Conservation (phyloP, 2,329 filamentous ascomycete species). For the Aspergillus candidus region DNA sequence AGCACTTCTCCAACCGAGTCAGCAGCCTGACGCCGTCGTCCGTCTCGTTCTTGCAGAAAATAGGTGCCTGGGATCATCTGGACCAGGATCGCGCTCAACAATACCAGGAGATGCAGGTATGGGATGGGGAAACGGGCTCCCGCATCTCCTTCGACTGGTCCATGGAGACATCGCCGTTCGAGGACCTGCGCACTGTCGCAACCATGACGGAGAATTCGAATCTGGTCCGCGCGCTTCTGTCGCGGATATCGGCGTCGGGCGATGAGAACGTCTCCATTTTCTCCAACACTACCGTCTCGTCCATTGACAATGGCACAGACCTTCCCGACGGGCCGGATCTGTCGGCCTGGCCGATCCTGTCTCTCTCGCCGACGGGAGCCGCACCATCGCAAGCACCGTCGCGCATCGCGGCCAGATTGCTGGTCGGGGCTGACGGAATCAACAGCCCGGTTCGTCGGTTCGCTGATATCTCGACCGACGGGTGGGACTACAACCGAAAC, state of each 20-base stretch:
- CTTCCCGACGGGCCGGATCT: slow-evolving; percentile 66
- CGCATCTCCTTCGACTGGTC: slow-evolving; percentile 83
- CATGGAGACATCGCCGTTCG: slow-evolving; percentile 39
- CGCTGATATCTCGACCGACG: slow-evolving; percentile 74
- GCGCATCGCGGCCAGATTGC: slow-evolving; percentile 68
- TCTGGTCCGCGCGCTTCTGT: slow-evolving; percentile 70
- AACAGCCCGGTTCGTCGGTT: slow-evolving; percentile 91
- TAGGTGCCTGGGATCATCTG: slow-evolving; percentile 80
- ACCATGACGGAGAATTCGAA: slow-evolving; percentile 98
- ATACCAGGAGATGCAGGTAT: slow-evolving; percentile 96
- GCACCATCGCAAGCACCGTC: slow-evolving; percentile 30
- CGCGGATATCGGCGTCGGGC: slow-evolving; percentile 63
- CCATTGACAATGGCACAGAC: slow-evolving; percentile 67
- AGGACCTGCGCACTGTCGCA: slow-evolving; percentile 62
- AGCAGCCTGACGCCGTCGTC: slow-evolving; percentile 89
- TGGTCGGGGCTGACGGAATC: slow-evolving; percentile 89
- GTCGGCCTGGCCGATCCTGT: slow-evolving; percentile 79
- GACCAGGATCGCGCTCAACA: slow-evolving; percentile 68
- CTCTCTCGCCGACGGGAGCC: slow-evolving; percentile 53
- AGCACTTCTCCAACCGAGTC: slow-evolving; percentile 84
- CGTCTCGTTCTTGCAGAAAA: slow-evolving; percentile 71
- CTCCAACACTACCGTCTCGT: slow-evolving; percentile 69
- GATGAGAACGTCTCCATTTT: slow-evolving; percentile 57
- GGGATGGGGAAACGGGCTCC: slow-evolving; percentile 87
- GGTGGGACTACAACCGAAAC: slow-evolving; percentile 90